Conservation (phyloP, 2,329 filamentous ascomycete species). For the Cladosporium oxysporum region DNA sequence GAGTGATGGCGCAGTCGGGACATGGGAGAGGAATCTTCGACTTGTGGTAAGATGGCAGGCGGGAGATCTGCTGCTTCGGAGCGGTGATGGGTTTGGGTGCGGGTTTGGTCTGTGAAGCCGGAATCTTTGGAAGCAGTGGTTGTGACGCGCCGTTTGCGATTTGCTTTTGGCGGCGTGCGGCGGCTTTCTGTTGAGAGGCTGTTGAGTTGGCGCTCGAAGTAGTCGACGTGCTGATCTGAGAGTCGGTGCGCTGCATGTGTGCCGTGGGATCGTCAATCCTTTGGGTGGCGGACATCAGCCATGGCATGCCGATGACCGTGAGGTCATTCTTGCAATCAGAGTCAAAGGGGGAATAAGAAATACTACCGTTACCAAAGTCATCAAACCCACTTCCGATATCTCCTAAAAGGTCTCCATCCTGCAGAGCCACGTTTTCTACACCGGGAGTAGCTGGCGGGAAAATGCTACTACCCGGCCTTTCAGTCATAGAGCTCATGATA, state of each 20-base stretch:
- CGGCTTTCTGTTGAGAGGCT: slow-evolving; percentile 24
- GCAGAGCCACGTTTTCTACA: slow-evolving; percentile 26
- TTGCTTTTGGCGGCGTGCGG: slow-evolving; percentile 34
- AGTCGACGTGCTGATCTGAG: slow-evolving; percentile 27
- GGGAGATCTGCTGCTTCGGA: slow-evolving; percentile 40
- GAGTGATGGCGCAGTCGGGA: slow-evolving; percentile 70
- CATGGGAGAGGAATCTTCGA: slow-evolving; percentile 67
- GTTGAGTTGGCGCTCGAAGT: slow-evolving; percentile 18
- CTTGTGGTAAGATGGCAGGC: slow-evolving; percentile 64
- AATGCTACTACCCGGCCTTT: slow-evolving; percentile 28
- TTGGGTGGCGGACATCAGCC: background rate
- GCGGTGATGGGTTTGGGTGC: slow-evolving; percentile 7
- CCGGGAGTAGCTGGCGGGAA: slow-evolving; percentile 27
- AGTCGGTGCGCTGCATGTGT: slow-evolving; percentile 28
- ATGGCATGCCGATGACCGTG: slow-evolving; percentile 23
- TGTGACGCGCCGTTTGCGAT: slow-evolving; percentile 31
- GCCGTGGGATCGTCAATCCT: background rate
- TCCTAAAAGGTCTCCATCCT: slow-evolving; percentile 26
- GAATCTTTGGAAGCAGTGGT: slow-evolving; percentile 36
- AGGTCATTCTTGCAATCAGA: slow-evolving; percentile 6
- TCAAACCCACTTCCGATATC: slow-evolving; percentile 28
- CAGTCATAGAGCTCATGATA: slow-evolving; percentile 29
- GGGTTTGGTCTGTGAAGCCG: slow-evolving; percentile 27
- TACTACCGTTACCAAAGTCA: slow-evolving; percentile 23
- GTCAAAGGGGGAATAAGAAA: slow-evolving; percentile 27